Percentiles rank a stretch among this genome's conserved stretches.
These are phyloP conservation scores for Chalciporus sp. DNA, from an alignment of 1,284 basidiomycete genomes.

Conservation along the genomic window DNA sequence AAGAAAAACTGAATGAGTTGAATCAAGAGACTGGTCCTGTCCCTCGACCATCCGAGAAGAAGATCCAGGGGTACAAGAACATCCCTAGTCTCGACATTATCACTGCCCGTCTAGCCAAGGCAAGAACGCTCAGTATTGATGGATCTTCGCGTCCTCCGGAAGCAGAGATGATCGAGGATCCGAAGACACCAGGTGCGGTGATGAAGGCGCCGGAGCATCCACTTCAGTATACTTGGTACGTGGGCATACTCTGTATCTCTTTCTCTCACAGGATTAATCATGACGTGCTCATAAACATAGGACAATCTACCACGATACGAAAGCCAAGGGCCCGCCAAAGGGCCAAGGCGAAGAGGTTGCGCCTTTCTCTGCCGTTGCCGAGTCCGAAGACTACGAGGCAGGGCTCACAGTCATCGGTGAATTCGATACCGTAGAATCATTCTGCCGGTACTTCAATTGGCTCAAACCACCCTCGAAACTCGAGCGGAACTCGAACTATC, in stretches of 20 bases:
- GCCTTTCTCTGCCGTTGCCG: conserved; percentile 41
- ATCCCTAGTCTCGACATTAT: conserved; percentile 83
- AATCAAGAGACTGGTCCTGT: conserved; percentile 47
- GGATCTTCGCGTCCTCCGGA: conserved; percentile 73
- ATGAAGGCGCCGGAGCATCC: conserved; percentile 82
- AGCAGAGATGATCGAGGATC: conserved; percentile 73
- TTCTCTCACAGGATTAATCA: conserved; percentile 1
- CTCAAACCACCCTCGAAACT: conserved; percentile 88
- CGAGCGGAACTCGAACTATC: conserved; percentile 89
- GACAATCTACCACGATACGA: conserved; percentile 90
- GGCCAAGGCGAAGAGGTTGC: conserved; percentile 30
- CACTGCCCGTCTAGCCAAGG: conserved; percentile 70
- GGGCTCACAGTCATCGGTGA: conserved; percentile 78
- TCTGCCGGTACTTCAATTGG: conserved; percentile 95
- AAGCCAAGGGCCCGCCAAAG: conserved; percentile 57
- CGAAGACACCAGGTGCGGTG: conserved; percentile 73
- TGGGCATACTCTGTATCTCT: conserved; percentile 15
- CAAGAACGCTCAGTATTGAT: conserved; percentile 69
- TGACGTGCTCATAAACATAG: conserved; percentile 38
- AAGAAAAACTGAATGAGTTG: conserved; percentile 61
- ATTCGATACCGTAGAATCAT: conserved; percentile 86
- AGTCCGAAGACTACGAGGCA: conserved; percentile 74
- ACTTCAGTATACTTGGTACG: conserved; percentile 80
- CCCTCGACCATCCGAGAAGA: conserved; percentile 38
- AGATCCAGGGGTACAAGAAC: conserved; percentile 78